Base-by-base conservation (phyloP, 2,329 filamentous ascomycete genomes). In the Fusarium sp. region DNA sequence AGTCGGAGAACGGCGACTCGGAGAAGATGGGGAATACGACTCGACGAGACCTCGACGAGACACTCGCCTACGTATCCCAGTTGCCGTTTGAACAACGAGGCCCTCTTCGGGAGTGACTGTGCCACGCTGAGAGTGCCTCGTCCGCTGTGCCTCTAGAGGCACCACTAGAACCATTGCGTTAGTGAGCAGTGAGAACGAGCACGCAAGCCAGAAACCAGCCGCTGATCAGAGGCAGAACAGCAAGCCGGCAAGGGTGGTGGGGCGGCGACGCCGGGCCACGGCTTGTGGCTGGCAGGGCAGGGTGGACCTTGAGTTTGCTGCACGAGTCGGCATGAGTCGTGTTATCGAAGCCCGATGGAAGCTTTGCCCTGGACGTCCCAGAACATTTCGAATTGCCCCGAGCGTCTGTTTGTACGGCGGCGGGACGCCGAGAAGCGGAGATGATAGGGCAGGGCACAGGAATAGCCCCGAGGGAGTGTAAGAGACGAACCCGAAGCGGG, bases 301-400 rank as follows among this genome's bases (percentile, higher is more conserved):
- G 63, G 63, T 52, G 38, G 40, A n/a, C 52, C 65, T 70, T 52
- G 56, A 58, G 42, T 65, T 73, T 66, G 52, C 69, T 70, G 71
- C 74, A 72, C 66, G 65, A 69, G 69, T 67, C 67, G 68, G 69
- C 68, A 74, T 69, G 74, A 78, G 76, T 79, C 75, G 76, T 76
- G 74, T 61, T 76, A 77, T 79, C 74, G 77, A 79, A 79, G 76
- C 76, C 67, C 66, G 65, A 78, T 79, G 65, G 77, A 79, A 79
- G 77, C 76, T 78, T 73, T 75, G 64, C 65, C 65, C 69, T 68
- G 69, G 56, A 60, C 71, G 62, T 62, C 71, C 57, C 42, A 66
- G 63, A 61, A 68, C 52, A 45, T 50, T 31, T 65, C 27, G 27
- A 50, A 59, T 62, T 73, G 72, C 58, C 47, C 72, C 66, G 72